phyloP scores from a whole-genome alignment of 139 green algal genomes.

The Picochlorum sp. region DNA sequence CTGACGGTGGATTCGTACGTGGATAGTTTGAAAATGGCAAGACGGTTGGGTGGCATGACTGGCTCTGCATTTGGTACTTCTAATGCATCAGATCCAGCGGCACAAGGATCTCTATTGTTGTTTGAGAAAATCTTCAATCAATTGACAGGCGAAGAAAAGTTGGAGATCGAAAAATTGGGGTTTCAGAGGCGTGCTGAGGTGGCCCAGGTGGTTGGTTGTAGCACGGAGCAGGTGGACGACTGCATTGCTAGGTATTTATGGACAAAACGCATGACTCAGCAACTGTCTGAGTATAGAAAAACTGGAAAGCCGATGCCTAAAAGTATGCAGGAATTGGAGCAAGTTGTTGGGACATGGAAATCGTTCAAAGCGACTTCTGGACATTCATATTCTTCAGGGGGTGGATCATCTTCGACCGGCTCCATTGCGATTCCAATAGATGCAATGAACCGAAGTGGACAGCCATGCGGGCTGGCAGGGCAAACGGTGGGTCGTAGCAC shows the following conservation, averaged over 20 bases:
- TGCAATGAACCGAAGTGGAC: constrained; percentile 1
- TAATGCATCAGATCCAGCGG: neutral
- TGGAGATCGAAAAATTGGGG: constrained; percentile 8
- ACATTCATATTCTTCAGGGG: neutral
- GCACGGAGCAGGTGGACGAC: constrained; percentile 10
- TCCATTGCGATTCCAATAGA: neutral
- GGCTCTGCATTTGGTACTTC: constrained; percentile 14
- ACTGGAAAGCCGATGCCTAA: constrained; percentile 9
- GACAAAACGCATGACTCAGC: constrained; percentile 15
- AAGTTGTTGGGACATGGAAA: constrained; percentile 13
- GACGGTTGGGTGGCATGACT: constrained; percentile 11
- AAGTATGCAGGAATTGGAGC: constrained; percentile 9
- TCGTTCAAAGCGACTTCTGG: neutral
- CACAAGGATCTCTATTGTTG: constrained; percentile 11
- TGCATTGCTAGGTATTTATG: constrained; percentile 21
- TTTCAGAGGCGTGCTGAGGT: neutral
- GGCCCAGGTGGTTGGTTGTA: constrained; percentile 2
- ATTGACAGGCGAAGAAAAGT: constrained; percentile 12
- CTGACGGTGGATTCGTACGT: constrained; percentile 4
- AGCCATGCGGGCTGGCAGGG: constrained; percentile 17
- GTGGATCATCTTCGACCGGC: neutral
- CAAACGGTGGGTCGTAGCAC: constrained; percentile 6
- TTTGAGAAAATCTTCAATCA: constrained; percentile 19
- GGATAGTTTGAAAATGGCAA: constrained; percentile 2
- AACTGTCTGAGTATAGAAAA: neutral